These are phyloP conservation scores for Scleroderma bovista DNA, from an alignment of 768 basidiomycete genomes.

Conservation along the genomic window DNA sequence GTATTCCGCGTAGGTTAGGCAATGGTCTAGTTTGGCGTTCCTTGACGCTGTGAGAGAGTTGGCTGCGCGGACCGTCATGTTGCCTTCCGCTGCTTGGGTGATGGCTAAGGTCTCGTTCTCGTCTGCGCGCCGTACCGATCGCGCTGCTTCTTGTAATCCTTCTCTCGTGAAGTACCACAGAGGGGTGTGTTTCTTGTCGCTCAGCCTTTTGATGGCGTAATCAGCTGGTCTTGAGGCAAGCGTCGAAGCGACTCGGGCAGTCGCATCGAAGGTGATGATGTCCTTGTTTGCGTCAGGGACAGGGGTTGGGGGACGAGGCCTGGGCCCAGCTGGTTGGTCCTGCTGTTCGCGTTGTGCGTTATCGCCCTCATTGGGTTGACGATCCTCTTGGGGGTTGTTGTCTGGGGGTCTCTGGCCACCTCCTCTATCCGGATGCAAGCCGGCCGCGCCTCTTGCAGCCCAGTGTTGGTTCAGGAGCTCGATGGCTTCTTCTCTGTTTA, in stretches of 20 bases:
- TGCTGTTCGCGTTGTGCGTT: too few species aligned
- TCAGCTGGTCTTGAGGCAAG: background rate
- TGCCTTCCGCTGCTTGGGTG: background rate
- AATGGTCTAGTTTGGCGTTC: background rate
- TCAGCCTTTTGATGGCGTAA: background rate
- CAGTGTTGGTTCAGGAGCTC: too few species aligned
- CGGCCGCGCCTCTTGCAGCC: too few species aligned
- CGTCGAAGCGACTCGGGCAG: background rate
- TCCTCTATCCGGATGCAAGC: too few species aligned
- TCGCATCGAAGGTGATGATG: background rate
- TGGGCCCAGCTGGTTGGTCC: too few species aligned
- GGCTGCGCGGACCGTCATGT: background rate
- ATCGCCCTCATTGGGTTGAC: too few species aligned
- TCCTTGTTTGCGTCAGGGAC: background rate
- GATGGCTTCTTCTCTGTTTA: too few species aligned
- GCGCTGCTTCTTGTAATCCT: background rate
- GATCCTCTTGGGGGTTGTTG: too few species aligned
- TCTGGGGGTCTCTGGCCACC: too few species aligned
- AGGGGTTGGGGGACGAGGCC: too few species aligned
- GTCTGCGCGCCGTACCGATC: too few species aligned
- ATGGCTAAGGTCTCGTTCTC: background rate
- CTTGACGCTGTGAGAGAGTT: background rate
- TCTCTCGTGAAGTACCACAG: background rate
- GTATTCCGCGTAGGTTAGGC: background rate
- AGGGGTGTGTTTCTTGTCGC: background rate